Evolutionary conservation across 2,329 filamentous ascomycete genomes (phyloP), one percentile per base, ranked within the genome.

Genomic region (Cordyceps javanica): DNA sequence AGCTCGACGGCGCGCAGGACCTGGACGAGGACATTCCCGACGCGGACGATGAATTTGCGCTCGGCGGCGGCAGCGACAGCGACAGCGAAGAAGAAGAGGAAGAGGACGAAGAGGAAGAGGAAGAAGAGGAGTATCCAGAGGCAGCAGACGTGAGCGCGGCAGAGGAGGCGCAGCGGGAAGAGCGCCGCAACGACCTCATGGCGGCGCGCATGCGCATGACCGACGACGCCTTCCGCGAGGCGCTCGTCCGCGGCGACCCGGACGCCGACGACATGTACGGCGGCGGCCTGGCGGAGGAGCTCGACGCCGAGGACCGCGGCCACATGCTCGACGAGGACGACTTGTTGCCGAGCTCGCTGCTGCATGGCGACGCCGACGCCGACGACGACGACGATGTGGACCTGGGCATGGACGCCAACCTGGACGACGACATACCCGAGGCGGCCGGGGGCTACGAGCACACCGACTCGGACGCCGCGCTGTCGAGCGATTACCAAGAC

Each of bases 21-120:
- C 71, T 90, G 56, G 89, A 91, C 63, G 87, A 88, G 60, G 87
- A 90, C 52, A 86, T 90, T 19, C 88, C 88, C 1, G 86, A 89
- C 65, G 87, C 80, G 3, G 83, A 83, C 36, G 77, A 74, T 9
- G 79, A 77, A 23, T 81, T 81, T 69, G 77, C 76, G 5, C 75
- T 82, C 53, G 77, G 75, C 34, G 77, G 75, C 28, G 73, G 72
- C 4, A 72, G 78, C 3, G 73, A 72, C 2, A 71, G 71, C 5
- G 72, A 74, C 1, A 73, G 74, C 0, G 72, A 72, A 25, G 72
- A 72, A 1, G 72, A 78, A 0, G 72, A 73, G 6, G 71, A 72
- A 8, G 73, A 73, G 16, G 73, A 72, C 4, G 72, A 73, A 1
- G 73, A 75, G 1, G 74, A 76, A 0, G 72, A 74, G 0, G 72